phyloP scores from a whole-genome alignment of 1,284 basidiomycete genomes.

The Ceratobasidium sp. region DNA sequence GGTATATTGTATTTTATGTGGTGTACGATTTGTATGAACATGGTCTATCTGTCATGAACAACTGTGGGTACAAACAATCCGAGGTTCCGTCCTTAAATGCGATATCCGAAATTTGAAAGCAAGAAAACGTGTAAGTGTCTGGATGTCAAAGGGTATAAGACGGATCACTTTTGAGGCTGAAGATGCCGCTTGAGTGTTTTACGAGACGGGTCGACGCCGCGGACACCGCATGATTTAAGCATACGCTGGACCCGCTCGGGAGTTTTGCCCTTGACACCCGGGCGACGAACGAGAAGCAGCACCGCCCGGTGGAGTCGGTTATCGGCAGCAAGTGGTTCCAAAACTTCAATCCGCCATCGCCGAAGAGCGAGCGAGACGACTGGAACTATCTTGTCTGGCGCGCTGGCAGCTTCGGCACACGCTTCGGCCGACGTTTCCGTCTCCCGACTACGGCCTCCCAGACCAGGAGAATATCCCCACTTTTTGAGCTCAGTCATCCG shows the following conservation, averaged over 20 bases:
- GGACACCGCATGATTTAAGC: conserved; percentile 36
- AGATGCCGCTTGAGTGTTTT: conserved; percentile 29
- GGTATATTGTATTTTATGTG: conserved; percentile 27
- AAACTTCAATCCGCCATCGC: conserved; percentile 47
- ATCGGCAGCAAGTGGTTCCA: conserved; percentile 43
- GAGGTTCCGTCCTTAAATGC: not conserved
- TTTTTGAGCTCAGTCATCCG: conserved; percentile 47
- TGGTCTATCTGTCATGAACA: conserved; percentile 22
- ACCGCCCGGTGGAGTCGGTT: conserved; percentile 1
- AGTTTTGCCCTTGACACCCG: conserved; percentile 18
- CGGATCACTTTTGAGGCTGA: conserved; percentile 25
- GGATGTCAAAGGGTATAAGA: too few relatives aligned
- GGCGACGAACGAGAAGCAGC: conserved; percentile 22
- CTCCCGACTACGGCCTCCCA: not conserved
- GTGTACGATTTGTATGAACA: too few relatives aligned
- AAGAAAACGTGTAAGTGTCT: too few relatives aligned
- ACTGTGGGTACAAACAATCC: conserved; percentile 1
- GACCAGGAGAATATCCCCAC: conserved; percentile 46
- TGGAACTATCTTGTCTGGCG: conserved; percentile 46
- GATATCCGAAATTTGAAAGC: conserved; percentile 22
- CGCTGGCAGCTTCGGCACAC: conserved; percentile 47
- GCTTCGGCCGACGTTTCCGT: conserved; percentile 42
- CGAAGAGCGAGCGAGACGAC: conserved; percentile 48
- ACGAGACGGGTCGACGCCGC: conserved; percentile 29
- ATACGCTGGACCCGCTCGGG: conserved; percentile 27